Percentiles rank a stretch among this genome's conserved stretches.
Evolutionary conservation across 495 filamentous ascomycete species (phyloP).

Genomic region (Symbiotaphrina buchneri): DNA sequence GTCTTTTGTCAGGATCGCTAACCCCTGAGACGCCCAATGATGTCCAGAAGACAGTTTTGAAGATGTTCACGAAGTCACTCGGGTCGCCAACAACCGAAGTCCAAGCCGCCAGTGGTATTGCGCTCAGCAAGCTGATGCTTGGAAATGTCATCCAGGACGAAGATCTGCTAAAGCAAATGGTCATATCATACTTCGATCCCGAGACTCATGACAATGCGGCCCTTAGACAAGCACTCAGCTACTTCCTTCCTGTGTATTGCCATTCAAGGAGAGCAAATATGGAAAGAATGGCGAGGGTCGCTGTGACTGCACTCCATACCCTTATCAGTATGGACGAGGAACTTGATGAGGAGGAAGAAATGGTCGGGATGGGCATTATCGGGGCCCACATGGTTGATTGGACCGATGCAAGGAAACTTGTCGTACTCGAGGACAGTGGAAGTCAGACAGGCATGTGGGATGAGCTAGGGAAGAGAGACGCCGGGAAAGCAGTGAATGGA

Average conservation of each 20-base stretch:
- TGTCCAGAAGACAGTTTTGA: slow-evolving; percentile 39
- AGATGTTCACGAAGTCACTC: slow-evolving; percentile 57
- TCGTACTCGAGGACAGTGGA: slow-evolving; percentile 37
- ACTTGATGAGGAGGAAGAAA: slow-evolving; percentile 50
- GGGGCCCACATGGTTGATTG: slow-evolving; percentile 73
- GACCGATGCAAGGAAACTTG: slow-evolving; percentile 82
- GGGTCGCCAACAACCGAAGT: slow-evolving; percentile 47
- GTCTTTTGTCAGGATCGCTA: slow-evolving; percentile 28
- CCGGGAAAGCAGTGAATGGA: slow-evolving; percentile 28
- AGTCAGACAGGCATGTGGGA: slow-evolving; percentile 3
- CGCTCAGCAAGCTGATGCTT: slow-evolving; percentile 71
- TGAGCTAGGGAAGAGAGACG: slow-evolving; percentile 17
- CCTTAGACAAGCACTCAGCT: slow-evolving; percentile 76
- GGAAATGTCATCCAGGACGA: slow-evolving; percentile 35
- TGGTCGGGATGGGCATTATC: slow-evolving; percentile 53
- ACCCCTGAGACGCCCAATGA: slow-evolving; percentile 14
- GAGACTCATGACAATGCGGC: slow-evolving; percentile 59
- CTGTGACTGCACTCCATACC: slow-evolving; percentile 43
- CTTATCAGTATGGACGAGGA: slow-evolving; percentile 38
- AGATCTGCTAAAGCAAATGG: slow-evolving; percentile 59
- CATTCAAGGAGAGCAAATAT: slow-evolving; percentile 65
- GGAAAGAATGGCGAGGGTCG: slow-evolving; percentile 47
- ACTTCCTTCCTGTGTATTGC: slow-evolving; percentile 92
- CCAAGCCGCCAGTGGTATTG: slow-evolving; percentile 61
- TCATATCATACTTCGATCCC: slow-evolving; percentile 80